A percentile compares a stretch with the other conserved stretches of the same genome.
phyloP scores from a whole-genome alignment of 495 filamentous ascomycete genomes.

The Hypoxylon cercidicola region DNA sequence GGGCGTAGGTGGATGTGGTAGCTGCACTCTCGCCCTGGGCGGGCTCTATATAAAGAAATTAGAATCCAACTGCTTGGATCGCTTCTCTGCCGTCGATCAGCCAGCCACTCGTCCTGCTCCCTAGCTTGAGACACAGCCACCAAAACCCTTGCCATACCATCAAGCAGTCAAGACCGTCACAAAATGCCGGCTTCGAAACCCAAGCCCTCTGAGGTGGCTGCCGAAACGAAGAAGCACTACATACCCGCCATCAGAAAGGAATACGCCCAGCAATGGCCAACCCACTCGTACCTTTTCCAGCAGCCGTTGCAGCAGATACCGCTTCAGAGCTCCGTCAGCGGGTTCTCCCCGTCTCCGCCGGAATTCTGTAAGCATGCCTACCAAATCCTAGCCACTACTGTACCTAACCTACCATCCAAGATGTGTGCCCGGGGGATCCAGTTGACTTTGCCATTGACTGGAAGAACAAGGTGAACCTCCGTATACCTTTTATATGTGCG shows the following conservation, averaged over 20 bases:
- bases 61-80: constrained; percentile 16
- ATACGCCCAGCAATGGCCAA: constrained; percentile 56
- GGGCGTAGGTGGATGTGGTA: constrained; percentile 23
- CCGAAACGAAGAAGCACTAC: constrained; percentile 72
- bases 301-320: constrained; percentile 53
- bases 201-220: constrained; percentile 75
- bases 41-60: constrained; percentile 28
- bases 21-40: constrained; percentile 19
- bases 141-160: constrained; percentile 3
- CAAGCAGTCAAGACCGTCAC: constrained; percentile 6
- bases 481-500: constrained; percentile 76
- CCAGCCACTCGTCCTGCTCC: constrained; percentile 6
- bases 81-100: constrained; percentile 10
- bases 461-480: constrained; percentile 49
- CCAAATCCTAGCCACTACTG: neutral
- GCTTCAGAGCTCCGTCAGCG: constrained; percentile 45
- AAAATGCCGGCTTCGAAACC: constrained; percentile 69
- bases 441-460: constrained; percentile 75
- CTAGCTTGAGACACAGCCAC: neutral
- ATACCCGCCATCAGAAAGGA: constrained; percentile 67
- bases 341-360: constrained; percentile 47
- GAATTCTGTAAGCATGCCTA: constrained; percentile 55
- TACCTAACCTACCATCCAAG: constrained; percentile 40
- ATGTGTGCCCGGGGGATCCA: constrained; percentile 70
- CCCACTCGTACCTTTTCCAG: constrained; percentile 61